A percentile compares a stretch with the other conserved stretches of the same genome.
Conservation (phyloP, 1,284 basidiomycete genomes). For the Mrakiaceae sp. region DNA sequence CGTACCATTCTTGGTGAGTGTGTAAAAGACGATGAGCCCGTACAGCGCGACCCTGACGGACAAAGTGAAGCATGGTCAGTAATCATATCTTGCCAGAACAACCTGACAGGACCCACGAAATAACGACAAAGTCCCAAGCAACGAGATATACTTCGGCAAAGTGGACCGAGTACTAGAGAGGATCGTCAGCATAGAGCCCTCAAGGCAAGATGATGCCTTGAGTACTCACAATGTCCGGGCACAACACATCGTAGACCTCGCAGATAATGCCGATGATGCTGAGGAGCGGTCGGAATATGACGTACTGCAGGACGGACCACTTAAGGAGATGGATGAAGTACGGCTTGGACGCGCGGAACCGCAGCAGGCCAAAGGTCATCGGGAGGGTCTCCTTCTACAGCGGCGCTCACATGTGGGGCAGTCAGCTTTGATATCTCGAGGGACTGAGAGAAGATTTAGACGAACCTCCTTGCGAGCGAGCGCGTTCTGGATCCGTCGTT, state of each 20-base stretch:
- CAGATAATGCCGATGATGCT: slow-evolving; percentile 68
- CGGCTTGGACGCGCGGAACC: slow-evolving; percentile 70
- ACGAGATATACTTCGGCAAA: slow-evolving; percentile 63
- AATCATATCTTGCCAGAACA: not conserved
- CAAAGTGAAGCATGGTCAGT: not conserved
- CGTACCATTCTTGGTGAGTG: slow-evolving; percentile 48
- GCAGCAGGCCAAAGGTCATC: slow-evolving; percentile 54
- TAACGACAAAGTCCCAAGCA: slow-evolving; percentile 60
- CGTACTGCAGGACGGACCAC: slow-evolving; percentile 52
- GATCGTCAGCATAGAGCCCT: slow-evolving; percentile 31
- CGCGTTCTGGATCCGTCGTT: slow-evolving; percentile 51
- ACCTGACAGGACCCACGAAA: slow-evolving; percentile 43
- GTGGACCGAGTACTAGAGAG: slow-evolving; percentile 43
- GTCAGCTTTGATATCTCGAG: slow-evolving; percentile 1
- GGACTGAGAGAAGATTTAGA: slow-evolving; percentile 20
- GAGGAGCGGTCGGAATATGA: slow-evolving; percentile 56
- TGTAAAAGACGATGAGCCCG: slow-evolving; percentile 69
- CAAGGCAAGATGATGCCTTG: not conserved
- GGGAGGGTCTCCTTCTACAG: no score
- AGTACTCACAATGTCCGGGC: slow-evolving; percentile 26
- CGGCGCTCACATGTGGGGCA: no score
- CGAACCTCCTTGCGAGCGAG: slow-evolving; percentile 62
- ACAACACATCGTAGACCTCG: slow-evolving; percentile 53
- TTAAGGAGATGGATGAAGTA: slow-evolving; percentile 84
- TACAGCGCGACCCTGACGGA: slow-evolving; percentile 49